Evolutionary conservation across 805 yeast genomes (phyloP), one percentile per base, ranked within the genome.

Genomic region (Deakozyma indianensis): DNA sequence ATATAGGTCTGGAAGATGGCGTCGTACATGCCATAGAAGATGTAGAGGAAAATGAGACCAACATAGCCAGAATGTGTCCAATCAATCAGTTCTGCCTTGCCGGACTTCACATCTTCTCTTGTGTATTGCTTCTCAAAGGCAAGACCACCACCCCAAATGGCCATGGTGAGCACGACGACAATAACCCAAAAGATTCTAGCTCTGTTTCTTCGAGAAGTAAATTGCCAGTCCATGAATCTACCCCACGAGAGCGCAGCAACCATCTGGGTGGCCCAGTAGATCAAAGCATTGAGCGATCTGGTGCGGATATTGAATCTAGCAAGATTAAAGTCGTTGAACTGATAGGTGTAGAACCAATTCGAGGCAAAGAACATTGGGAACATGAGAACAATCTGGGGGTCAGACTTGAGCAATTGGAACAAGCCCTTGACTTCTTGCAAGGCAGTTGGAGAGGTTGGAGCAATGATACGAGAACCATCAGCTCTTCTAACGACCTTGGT

Each of bases 341-440:
- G 80, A 59, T 77, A 77, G 41, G 81, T 73, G 66, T 75, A 75
- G 64, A 75, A 77, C 78, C 78, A 77, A 64, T 77, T 77, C 29
- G 82, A 74, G 23, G 78, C 68, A 51, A 74, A 71, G 57, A 77
- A 77, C 73, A 75, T 69, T 41, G 83, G 83, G 67, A 78, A 71
- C 57, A 75, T 53, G 22, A 71, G 57, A 42, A 69, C 55, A 44
- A 77, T 70, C 56, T 61, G 64, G 42, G 74, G 74, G 52, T 70
- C 71, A 22, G 49, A 50, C 45, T 53, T 56, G 49, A 73, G 62
- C 43, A 67, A 58, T 40, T 55, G 53, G 49, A 56, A 57, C 53
- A 75, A 63, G 41, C 65, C 74, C 15, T 51, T 47, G 41, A 75
- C 45, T 53, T 75, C 80, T 23, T 47, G 44, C 38, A 14, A 32